phyloP scores from a whole-genome alignment of 495 filamentous ascomycete species.

The Neurospora sp. region DNA sequence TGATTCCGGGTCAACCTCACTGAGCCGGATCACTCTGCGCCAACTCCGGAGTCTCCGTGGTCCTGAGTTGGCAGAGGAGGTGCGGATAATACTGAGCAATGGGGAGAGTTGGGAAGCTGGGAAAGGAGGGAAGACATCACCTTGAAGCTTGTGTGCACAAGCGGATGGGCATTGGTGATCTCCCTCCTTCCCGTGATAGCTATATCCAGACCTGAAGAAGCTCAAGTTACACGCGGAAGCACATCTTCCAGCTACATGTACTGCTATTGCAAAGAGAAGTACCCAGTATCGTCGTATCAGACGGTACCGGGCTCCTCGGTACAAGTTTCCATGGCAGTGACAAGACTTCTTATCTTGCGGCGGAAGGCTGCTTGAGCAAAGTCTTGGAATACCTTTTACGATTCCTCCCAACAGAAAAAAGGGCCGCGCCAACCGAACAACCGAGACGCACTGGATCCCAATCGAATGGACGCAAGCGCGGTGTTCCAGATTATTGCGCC shows the following conservation, averaged over 20 bases:
- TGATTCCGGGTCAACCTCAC: not conserved
- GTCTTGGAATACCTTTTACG: not conserved
- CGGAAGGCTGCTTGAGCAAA: not conserved
- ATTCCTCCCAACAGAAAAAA: not conserved
- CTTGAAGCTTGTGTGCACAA: not conserved
- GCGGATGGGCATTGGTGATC: not conserved
- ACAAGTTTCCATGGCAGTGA: conserved; percentile 6
- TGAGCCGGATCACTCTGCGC: not conserved
- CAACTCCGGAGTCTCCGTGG: not conserved
- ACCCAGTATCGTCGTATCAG: not conserved
- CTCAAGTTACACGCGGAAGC: not conserved
- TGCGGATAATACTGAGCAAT: not conserved
- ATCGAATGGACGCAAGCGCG: not conserved
- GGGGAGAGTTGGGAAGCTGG: not conserved
- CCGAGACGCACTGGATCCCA: not conserved
- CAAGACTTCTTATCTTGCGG: not conserved
- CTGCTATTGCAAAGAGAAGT: not conserved
- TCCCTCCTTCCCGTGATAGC: conserved; percentile 8
- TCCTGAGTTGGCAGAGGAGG: not conserved
- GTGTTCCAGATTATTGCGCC: not conserved
- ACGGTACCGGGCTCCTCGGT: too few relatives aligned
- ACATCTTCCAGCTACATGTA: conserved; percentile 1
- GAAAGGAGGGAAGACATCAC: not conserved
- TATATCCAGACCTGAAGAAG: conserved; percentile 1
- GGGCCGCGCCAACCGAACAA: not conserved